Percentiles rank a stretch among this genome's conserved stretches.
Evolutionary conservation across 176 grass and related monocot genomes (phyloP).

Genomic region (Avena insularis): DNA sequence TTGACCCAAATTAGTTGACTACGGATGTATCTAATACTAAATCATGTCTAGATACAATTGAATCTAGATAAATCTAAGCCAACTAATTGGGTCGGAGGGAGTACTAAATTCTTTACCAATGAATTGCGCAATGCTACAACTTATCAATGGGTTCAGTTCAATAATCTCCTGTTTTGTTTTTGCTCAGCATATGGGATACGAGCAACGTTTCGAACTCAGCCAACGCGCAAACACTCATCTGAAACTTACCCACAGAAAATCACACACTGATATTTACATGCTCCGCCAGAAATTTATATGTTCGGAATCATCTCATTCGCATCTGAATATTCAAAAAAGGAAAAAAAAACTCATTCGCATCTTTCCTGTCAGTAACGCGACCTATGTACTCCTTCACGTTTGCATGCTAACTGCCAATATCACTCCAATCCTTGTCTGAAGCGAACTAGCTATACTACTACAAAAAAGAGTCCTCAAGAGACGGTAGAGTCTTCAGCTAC

Average conservation of each 20-base stretch:
- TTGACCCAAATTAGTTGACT: no score
- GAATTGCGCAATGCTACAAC: no score
- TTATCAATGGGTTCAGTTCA: no score
- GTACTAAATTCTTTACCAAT: no score
- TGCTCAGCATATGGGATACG: not conserved
- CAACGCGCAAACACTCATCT: not conserved
- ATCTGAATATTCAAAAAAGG: no score
- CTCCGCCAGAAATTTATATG: not conserved
- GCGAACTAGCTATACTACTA: not conserved
- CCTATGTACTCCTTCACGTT: not conserved
- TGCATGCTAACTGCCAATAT: not conserved
- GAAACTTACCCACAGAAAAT: not conserved
- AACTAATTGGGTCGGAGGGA: no score
- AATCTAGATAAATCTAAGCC: no score
- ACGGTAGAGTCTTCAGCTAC: not conserved
- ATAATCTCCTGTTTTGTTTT: no score
- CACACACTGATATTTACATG: constrained; percentile 3
- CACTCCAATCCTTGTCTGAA: not conserved
- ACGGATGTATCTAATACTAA: no score
- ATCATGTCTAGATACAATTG: no score
- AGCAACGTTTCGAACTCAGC: not conserved
- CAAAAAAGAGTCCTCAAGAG: no score
- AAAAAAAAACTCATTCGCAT: not conserved
- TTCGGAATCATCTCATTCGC: not conserved
- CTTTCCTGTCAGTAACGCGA: not conserved